Percentiles rank a stretch among this genome's conserved stretches.
Conservation (phyloP, 2,329 filamentous ascomycete species). For the Fulvia fulva region DNA sequence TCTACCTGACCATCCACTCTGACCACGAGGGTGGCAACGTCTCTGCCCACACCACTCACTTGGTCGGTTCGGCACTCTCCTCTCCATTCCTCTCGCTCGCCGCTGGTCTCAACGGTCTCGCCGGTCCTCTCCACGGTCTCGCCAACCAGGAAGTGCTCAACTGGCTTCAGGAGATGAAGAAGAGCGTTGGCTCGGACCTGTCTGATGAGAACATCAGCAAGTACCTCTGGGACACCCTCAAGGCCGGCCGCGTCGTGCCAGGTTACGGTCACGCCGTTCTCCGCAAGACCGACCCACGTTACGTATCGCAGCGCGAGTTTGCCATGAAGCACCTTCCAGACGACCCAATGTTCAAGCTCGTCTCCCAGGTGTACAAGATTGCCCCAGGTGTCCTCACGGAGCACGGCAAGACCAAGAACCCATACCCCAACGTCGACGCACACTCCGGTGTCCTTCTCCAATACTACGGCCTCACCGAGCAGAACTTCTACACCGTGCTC, state of each 20-base stretch:
- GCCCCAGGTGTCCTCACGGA: constrained; percentile 95
- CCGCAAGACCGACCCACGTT: constrained; percentile 98
- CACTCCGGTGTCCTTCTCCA: constrained; percentile 99
- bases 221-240: constrained; percentile 98
- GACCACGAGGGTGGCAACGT: constrained; percentile 99
- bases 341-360: constrained; percentile 99
- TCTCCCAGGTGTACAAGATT: constrained; percentile 99
- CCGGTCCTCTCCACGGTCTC: constrained; percentile 95
- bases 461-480: constrained; percentile 98
- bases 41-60: constrained; percentile 95
- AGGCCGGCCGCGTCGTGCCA: constrained; percentile 90
- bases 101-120: constrained; percentile 95
- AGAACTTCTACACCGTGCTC: constrained; percentile 99
- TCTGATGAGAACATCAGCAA: constrained; percentile 95
- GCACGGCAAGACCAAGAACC: constrained; percentile 99
- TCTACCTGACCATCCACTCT: constrained; percentile 99
- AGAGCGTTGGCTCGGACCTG: constrained; percentile 84
- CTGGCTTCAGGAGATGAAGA: constrained; percentile 99
- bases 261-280: constrained; percentile 98
- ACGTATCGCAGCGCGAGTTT: constrained; percentile 97
- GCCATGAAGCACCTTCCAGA: constrained; percentile 89
- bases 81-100: constrained; percentile 95
- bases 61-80: constrained; percentile 93
- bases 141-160: constrained; percentile 99
- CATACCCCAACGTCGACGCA: constrained; percentile 96